Evolutionary conservation across 2,329 filamentous ascomycete species (phyloP), one percentile per base, ranked within the genome.

Genomic region (Nigrograna mackinnonii): DNA sequence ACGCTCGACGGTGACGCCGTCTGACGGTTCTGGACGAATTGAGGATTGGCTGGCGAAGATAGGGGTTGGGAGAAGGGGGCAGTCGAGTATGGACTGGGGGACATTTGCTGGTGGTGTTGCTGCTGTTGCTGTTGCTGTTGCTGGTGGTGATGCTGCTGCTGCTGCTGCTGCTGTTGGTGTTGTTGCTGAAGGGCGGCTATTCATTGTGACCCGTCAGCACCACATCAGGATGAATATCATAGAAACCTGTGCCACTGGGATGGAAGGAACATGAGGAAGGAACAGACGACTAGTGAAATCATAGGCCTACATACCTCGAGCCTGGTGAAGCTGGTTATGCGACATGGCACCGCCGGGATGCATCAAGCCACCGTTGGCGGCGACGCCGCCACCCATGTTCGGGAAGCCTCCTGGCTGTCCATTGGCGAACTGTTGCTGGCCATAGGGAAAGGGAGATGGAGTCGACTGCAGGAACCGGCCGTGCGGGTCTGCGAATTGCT

Each of bases 21-120:
- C 70, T 74, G 41, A 66, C 58, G 62, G 54, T 62, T 59, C 50
- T 64, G 62, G 35, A 48, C 49, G 44, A 65, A 65, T 40, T 67
- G 58, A 46, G 64, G 66, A 40, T 64, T 56, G 47, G 58, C 58
- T 21, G 66, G 64, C 33, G 66, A 64, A 41, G 64, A 52, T 54
- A 70, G 54, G 41, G 64, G 46, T 42, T 70, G 69, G 12, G 65
- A 54, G 49, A 62, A 72, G 39, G 70, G 61, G 44, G 67, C 61
- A 47, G 48, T 62, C 33, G 68, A 65, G 52, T 68, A 71, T 21
- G 64, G 64, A 46, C 69, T 73, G 43, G 60, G 37, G 19, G 51
- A 54, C 20, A 43, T 39, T 22, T 50, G 54, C 14, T 46, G 66
- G 44, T 55, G 60, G 38, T 47, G 48, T 30, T 64, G 66, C 13